These are phyloP conservation scores for Diaporthe vexans DNA, from an alignment of 2,329 filamentous ascomycete genomes.

Conservation along the genomic window DNA sequence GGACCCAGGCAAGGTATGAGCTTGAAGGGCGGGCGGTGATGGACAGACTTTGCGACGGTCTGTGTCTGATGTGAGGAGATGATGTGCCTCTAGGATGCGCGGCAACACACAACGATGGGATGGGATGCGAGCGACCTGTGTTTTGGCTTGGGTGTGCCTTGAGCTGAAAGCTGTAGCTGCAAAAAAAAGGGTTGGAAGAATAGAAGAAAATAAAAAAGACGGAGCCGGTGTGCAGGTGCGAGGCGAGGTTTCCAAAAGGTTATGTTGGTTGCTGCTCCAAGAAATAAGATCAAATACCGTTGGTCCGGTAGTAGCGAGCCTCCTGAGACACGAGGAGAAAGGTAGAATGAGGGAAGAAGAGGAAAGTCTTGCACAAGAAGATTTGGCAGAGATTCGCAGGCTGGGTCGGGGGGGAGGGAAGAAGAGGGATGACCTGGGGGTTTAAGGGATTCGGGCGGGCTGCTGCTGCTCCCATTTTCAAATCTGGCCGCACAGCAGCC, in stretches of 20 bases:
- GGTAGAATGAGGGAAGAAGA: conserved; percentile 53
- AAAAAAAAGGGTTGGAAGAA: conserved; percentile 34
- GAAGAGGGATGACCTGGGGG: conserved; percentile 55
- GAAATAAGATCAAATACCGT: conserved; percentile 46
- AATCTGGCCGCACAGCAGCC: conserved; percentile 40
- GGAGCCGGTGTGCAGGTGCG: conserved; percentile 29
- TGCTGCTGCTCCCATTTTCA: conserved; percentile 35
- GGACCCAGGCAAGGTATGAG: conserved; percentile 47
- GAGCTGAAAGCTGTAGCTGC: conserved; percentile 20
- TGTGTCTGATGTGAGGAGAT: conserved; percentile 52
- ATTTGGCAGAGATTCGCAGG: conserved; percentile 51
- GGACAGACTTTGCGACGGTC: conserved; percentile 52
- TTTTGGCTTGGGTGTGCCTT: conserved; percentile 20
- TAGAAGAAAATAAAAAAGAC: conserved; percentile 41
- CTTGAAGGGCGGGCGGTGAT: conserved; percentile 47
- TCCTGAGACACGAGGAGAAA: conserved; percentile 51
- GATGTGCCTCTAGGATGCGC: conserved; percentile 52
- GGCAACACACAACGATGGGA: conserved; percentile 44
- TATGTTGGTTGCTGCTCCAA: conserved; percentile 45
- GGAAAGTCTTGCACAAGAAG: conserved; percentile 58
- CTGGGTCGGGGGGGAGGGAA: conserved; percentile 47
- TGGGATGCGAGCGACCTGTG: conserved; percentile 31
- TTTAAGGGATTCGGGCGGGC: conserved; percentile 54
- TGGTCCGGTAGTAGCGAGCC: conserved; percentile 48
- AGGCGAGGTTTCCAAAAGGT: conserved; percentile 22